Percentiles rank a stretch among this genome's conserved stretches.
Evolutionary conservation across 1,284 basidiomycete species (phyloP).

Genomic region (Marasmius tenuissimus): DNA sequence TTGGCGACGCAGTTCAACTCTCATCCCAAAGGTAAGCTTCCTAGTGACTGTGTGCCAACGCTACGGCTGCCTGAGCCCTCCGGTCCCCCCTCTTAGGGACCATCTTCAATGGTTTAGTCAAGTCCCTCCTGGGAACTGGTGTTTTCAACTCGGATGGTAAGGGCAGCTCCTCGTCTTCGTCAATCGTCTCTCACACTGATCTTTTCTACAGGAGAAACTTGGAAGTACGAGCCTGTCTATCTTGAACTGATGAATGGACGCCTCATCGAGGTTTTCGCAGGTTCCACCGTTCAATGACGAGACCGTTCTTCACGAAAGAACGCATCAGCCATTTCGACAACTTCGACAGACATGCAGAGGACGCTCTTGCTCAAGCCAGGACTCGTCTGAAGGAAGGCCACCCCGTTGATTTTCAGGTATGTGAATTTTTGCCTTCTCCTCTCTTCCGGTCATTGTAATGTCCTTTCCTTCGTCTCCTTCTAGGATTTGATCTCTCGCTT

Average conservation of each 20-base stretch:
- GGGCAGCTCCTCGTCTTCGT: not conserved
- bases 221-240: conserved; percentile 62
- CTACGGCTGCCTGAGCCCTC: not conserved
- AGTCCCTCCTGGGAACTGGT: not conserved
- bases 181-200: too few species aligned
- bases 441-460: not conserved
- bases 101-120: not conserved
- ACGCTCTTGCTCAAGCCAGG: conserved; percentile 10
- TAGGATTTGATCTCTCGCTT: conserved; percentile 41
- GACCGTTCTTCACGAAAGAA: conserved; percentile 39
- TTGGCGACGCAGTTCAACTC: not conserved
- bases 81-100: not conserved
- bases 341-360: conserved; percentile 25
- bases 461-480: not conserved
- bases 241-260: not conserved
- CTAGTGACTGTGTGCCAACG: not conserved
- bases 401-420: conserved; percentile 15
- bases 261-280: conserved; percentile 10
- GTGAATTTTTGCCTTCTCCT: not conserved
- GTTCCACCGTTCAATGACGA: conserved; percentile 37
- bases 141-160: not conserved
- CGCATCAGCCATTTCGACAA: conserved; percentile 37
- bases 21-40: not conserved
- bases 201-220: conserved; percentile 39
- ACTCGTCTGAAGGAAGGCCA: conserved; percentile 7